Conservation (phyloP, 495 filamentous ascomycete genomes). For the Chaetomium tenue region DNA sequence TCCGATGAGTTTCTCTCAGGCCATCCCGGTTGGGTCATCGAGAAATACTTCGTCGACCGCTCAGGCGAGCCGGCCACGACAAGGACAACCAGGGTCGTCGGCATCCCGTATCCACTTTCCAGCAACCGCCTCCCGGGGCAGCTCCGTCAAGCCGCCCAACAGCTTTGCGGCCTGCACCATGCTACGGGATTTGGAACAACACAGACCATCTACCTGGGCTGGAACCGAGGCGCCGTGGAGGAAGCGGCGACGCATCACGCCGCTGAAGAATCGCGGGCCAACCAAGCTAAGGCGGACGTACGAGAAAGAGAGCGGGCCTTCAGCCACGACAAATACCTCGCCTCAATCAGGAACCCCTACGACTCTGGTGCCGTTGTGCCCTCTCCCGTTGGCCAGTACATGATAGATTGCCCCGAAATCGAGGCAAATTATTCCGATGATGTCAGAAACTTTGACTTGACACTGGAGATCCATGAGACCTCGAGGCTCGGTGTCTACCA, state of each 20-base stretch:
- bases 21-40: background rate
- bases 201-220: conserved; percentile 4
- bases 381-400: background rate
- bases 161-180: background rate
- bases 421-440: background rate
- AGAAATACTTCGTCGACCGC: background rate
- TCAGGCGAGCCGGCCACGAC: background rate
- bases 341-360: background rate
- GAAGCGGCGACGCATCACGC: background rate
- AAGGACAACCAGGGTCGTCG: background rate
- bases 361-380: background rate
- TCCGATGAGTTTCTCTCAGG: background rate
- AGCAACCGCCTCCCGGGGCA: background rate
- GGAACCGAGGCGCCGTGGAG: background rate
- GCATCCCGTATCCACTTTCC: background rate
- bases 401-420: background rate
- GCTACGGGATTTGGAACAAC: background rate
- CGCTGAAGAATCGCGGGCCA: background rate
- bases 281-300: background rate
- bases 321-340: background rate
- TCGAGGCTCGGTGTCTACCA: background rate
- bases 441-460: background rate
- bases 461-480: background rate
- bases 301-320: background rate
- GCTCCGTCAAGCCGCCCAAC: background rate